These are phyloP conservation scores for Funneliformis geosporum DNA, from an alignment of 192 early-diverging fungal genomes.

Conservation along the genomic window DNA sequence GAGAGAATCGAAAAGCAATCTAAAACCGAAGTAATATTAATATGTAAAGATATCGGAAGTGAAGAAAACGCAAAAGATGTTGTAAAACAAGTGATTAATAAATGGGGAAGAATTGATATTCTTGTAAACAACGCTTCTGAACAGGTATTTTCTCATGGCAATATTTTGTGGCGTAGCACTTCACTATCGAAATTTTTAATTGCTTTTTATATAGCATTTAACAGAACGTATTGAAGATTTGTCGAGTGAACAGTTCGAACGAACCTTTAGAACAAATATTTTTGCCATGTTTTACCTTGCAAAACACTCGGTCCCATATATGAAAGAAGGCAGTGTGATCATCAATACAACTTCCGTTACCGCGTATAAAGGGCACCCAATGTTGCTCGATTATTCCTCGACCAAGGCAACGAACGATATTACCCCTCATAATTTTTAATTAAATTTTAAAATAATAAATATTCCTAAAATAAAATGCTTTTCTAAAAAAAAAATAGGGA, in stretches of 20 bases:
- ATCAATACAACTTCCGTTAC: conserved; percentile 58
- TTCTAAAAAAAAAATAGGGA: conserved; percentile 33
- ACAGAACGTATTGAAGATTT: conserved; percentile 41
- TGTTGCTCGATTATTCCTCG: conserved; percentile 52
- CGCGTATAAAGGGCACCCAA: conserved; percentile 51
- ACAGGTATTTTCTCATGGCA: conserved; percentile 16
- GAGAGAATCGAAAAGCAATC: conserved; percentile 41
- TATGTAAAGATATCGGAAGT: conserved; percentile 44
- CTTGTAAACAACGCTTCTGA: conserved; percentile 49
- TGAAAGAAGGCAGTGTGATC: conserved; percentile 44
- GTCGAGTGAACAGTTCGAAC: conserved; percentile 43
- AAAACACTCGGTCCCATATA: conserved; percentile 50
- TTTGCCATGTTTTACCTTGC: conserved; percentile 52
- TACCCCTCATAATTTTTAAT: too few relatives aligned
- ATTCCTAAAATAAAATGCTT: not conserved
- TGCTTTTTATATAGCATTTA: conserved; percentile 35
- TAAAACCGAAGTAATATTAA: conserved; percentile 36
- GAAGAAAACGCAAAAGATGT: conserved; percentile 46
- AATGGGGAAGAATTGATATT: conserved; percentile 42
- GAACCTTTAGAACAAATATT: conserved; percentile 49
- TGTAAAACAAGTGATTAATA: conserved; percentile 40
- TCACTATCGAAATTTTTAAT: not conserved
- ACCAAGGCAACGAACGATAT: conserved; percentile 39
- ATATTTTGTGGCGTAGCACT: not conserved
- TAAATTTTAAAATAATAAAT: not conserved